Conservation (phyloP, 176 grass and related monocot species). For the Hyparrhenia diplandra region DNA sequence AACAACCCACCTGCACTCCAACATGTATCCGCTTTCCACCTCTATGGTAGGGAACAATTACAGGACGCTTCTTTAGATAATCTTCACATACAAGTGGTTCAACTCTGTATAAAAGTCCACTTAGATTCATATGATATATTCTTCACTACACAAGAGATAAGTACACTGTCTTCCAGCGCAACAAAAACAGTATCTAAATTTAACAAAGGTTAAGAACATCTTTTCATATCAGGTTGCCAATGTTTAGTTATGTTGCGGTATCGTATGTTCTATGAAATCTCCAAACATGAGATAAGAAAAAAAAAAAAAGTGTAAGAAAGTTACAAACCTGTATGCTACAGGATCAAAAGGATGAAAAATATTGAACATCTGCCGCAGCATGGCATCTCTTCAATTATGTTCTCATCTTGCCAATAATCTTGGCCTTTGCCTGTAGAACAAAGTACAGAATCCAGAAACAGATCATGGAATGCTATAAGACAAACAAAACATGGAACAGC, state of each 20-base stretch:
- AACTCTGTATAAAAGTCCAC: conserved; percentile 67
- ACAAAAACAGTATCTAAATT: conserved; percentile 19
- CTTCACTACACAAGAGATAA: conserved; percentile 46
- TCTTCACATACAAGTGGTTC: conserved; percentile 79
- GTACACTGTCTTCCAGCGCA: conserved; percentile 34
- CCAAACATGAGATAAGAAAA: conserved; percentile 2
- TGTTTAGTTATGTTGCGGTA: no score
- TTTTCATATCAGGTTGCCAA: conserved; percentile 23
- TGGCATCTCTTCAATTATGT: conserved; percentile 90
- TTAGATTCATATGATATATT: conserved; percentile 55
- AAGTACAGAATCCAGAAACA: conserved; percentile 30
- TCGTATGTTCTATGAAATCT: conserved; percentile 4
- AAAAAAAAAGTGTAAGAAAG: background rate
- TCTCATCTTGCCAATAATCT: conserved; percentile 90
- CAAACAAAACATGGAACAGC: background rate
- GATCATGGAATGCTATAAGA: conserved; percentile 7
- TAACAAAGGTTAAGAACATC: background rate
- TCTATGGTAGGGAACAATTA: conserved; percentile 95
- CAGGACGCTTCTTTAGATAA: conserved; percentile 64
- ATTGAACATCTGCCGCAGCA: conserved; percentile 94
- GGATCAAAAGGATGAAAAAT: conserved; percentile 99
- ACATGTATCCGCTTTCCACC: conserved; percentile 95
- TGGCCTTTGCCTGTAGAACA: conserved; percentile 69
- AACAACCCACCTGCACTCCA: conserved; percentile 68
- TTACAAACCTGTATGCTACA: conserved; percentile 83